Conservation (phyloP, 2,329 filamentous ascomycete genomes). For the Penicillium aurantiogriseum region DNA sequence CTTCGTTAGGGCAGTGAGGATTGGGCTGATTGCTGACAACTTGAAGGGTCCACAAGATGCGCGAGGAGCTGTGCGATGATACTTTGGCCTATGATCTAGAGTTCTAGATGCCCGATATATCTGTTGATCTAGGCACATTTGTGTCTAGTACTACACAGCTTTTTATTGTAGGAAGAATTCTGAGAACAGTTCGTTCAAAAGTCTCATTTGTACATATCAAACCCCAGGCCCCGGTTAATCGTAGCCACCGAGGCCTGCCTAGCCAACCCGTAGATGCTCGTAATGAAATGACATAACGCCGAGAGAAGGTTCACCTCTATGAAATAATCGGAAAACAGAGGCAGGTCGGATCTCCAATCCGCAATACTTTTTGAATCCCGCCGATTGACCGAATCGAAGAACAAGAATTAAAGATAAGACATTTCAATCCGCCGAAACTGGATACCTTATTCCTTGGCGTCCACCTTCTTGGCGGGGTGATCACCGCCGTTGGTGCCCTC, state of each 20-base stretch:
- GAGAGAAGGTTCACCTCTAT: slow-evolving; percentile 18
- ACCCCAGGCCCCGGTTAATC: slow-evolving; percentile 1
- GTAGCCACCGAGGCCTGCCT: background rate
- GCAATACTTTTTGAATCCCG: slow-evolving; percentile 24
- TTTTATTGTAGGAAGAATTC: background rate
- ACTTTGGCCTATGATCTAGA: slow-evolving; percentile 45
- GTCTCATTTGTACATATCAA: slow-evolving; percentile 12
- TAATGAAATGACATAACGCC: slow-evolving; percentile 22
- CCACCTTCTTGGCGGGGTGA: slow-evolving; percentile 50
- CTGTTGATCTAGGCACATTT: background rate
- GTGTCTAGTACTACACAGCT: background rate
- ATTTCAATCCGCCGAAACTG: background rate
- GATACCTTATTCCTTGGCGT: slow-evolving; percentile 42
- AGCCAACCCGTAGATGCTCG: slow-evolving; percentile 10
- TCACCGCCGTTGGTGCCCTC: slow-evolving; percentile 35
- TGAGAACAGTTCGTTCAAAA: slow-evolving; percentile 3
- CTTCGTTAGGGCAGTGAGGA: background rate
- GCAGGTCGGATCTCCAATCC: slow-evolving; percentile 20
- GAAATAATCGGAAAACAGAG: slow-evolving; percentile 13
- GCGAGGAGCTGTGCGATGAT: slow-evolving; percentile 44
- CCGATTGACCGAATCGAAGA: slow-evolving; percentile 16
- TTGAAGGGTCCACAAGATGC: slow-evolving; percentile 39
- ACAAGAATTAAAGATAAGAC: slow-evolving; percentile 15
- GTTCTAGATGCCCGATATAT: slow-evolving; percentile 24
- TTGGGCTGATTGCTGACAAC: slow-evolving; percentile 4